These are phyloP conservation scores for Marasmius sp. DNA, from an alignment of 1,284 basidiomycete species.

Conservation along the genomic window DNA sequence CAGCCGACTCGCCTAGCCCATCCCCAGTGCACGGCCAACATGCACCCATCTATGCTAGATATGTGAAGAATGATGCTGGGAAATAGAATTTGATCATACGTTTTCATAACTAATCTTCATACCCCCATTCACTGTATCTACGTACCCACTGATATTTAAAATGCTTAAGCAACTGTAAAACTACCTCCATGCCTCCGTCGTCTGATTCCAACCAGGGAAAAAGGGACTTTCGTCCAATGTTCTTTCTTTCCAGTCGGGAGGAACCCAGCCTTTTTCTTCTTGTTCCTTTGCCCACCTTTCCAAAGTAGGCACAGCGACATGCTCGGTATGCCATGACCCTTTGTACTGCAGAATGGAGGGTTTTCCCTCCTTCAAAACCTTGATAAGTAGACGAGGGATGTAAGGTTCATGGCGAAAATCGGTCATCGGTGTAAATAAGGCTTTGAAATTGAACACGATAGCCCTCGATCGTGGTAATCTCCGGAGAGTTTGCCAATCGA, in stretches of 20 bases:
- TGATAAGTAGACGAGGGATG: constrained; percentile 43
- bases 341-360: constrained; percentile 43
- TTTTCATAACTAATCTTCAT: too few species aligned
- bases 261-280: constrained; percentile 43
- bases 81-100: too few species aligned
- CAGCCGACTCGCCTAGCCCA: background rate
- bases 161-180: too few species aligned
- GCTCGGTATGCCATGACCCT: constrained; percentile 37
- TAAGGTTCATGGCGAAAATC: constrained; percentile 44
- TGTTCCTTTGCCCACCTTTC: constrained; percentile 45
- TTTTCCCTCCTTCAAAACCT: constrained; percentile 39
- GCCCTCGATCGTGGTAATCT: constrained; percentile 44
- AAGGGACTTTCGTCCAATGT: constrained; percentile 51
- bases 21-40: too few species aligned
- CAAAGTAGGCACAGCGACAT: constrained; percentile 44
- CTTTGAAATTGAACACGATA: constrained; percentile 53
- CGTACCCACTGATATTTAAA: too few species aligned
- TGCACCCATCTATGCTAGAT: too few species aligned
- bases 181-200: too few species aligned
- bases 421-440: constrained; percentile 47
- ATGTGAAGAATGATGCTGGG: too few species aligned
- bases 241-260: constrained; percentile 43
- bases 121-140: too few species aligned
- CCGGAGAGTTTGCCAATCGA: constrained; percentile 56
- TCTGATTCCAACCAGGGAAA: constrained; percentile 43